These are phyloP conservation scores for Chlorella sp. DNA, from an alignment of 139 green algal genomes.

Conservation along the genomic window DNA sequence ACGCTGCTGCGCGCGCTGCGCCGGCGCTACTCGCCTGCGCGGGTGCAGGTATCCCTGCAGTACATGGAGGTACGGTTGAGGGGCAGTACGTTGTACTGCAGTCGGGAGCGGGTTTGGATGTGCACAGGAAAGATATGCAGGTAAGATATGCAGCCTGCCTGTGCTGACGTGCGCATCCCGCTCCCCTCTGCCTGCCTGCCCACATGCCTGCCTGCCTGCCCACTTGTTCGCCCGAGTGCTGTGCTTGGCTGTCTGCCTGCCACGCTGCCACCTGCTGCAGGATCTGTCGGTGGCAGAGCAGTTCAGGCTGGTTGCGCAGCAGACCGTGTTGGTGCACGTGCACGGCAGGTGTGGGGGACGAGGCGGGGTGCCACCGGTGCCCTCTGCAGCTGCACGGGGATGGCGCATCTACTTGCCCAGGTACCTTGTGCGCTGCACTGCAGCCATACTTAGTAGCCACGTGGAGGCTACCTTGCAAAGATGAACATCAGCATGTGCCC, in stretches of 20 bases:
- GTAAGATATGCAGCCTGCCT: too few relatives aligned
- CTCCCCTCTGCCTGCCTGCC: background rate
- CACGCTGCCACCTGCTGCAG: background rate
- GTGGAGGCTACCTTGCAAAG: too few relatives aligned
- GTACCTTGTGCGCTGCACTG: background rate
- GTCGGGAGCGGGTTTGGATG: too few relatives aligned
- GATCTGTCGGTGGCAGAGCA: background rate
- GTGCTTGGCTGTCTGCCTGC: background rate
- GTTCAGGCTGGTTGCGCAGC: background rate
- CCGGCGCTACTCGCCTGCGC: background rate
- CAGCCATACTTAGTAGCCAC: too few relatives aligned
- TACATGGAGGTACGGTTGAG: background rate
- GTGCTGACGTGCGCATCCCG: background rate
- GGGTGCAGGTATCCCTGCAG: background rate
- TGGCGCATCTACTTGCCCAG: background rate
- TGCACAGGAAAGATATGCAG: too few relatives aligned
- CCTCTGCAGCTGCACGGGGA: background rate
- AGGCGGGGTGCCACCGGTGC: background rate
- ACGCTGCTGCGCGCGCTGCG: slow-evolving; percentile 4
- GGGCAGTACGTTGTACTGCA: background rate
- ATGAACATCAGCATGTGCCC: too few relatives aligned
- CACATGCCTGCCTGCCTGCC: background rate
- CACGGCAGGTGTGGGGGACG: background rate
- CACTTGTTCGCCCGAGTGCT: background rate
- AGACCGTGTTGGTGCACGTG: background rate